These are phyloP conservation scores for Blepharisma stoltei DNA, from an alignment of 73 alveolate species.

Conservation along the genomic window DNA sequence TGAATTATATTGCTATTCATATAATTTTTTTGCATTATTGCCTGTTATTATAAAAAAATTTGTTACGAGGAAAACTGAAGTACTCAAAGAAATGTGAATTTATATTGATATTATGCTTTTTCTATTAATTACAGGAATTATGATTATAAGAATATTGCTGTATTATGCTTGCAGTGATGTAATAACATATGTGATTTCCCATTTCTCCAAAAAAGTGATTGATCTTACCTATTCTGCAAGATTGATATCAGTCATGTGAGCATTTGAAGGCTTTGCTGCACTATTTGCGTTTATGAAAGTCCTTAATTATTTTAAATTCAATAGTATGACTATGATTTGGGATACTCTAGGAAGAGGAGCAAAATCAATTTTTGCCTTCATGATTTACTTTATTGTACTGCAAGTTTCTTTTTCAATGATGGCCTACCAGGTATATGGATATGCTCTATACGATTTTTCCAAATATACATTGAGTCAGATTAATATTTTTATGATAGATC, in stretches of 20 bases:
- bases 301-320: not conserved
- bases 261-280: not conserved
- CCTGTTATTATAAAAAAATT: not conserved
- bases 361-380: constrained; percentile 18
- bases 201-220: not conserved
- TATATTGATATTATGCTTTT: not conserved
- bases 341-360: constrained; percentile 27
- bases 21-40: not conserved
- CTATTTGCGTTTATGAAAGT: not conserved
- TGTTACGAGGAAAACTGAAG: not conserved
- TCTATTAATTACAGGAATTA: not conserved
- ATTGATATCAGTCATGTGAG: not conserved
- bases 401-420: constrained; percentile 6
- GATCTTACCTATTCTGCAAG: not conserved
- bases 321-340: constrained; percentile 26
- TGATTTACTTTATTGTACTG: not conserved
- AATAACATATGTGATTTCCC: not conserved
- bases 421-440: not conserved
- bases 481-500: not conserved
- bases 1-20: not conserved
- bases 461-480: not conserved
- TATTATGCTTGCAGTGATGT: not conserved
- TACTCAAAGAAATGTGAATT: constrained; percentile 4
- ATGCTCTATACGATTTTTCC: not conserved
- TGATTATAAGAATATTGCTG: not conserved